Conservation (phyloP, 352 stramenopile genomes). For the Pythium utonaiense region DNA sequence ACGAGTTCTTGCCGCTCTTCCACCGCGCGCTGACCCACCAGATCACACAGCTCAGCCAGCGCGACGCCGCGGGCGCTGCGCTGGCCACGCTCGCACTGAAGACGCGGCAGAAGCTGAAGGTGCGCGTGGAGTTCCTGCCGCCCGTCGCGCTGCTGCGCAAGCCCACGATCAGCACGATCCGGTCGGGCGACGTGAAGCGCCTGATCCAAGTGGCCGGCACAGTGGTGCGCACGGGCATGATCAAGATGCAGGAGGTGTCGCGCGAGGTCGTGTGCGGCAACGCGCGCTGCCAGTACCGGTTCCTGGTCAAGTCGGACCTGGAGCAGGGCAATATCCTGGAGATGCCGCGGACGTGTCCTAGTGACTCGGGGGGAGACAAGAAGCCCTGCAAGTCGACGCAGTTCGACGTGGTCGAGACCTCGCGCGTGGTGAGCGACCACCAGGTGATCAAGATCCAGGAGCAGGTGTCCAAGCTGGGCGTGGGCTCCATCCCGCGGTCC, state of each 20-base stretch:
- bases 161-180: conserved; percentile 84
- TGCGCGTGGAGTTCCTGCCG: conserved; percentile 91
- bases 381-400: conserved; percentile 80
- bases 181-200: conserved; percentile 87
- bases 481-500: conserved; percentile 91
- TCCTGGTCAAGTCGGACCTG: conserved; percentile 87
- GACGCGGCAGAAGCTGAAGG: conserved; percentile 52
- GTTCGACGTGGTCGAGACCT: conserved; percentile 53
- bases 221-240: conserved; percentile 89
- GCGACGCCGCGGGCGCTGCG: conserved; percentile 10
- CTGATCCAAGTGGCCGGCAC: conserved; percentile 84
- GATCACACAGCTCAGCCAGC: conserved; percentile 20
- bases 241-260: conserved; percentile 92
- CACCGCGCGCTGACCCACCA: conserved; percentile 76
- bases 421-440: conserved; percentile 59
- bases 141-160: conserved; percentile 83
- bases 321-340: conserved; percentile 90
- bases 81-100: conserved; percentile 33
- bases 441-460: conserved; percentile 98
- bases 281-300: conserved; percentile 62
- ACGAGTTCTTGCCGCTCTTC: conserved; percentile 84
- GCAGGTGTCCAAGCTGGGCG: conserved; percentile 84
- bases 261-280: conserved; percentile 87
- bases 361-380: conserved; percentile 21
- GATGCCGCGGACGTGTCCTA: conserved; percentile 35